These are phyloP conservation scores for Cystofilobasidium capitatum DNA, from an alignment of 768 basidiomycete species.

Conservation along the genomic window DNA sequence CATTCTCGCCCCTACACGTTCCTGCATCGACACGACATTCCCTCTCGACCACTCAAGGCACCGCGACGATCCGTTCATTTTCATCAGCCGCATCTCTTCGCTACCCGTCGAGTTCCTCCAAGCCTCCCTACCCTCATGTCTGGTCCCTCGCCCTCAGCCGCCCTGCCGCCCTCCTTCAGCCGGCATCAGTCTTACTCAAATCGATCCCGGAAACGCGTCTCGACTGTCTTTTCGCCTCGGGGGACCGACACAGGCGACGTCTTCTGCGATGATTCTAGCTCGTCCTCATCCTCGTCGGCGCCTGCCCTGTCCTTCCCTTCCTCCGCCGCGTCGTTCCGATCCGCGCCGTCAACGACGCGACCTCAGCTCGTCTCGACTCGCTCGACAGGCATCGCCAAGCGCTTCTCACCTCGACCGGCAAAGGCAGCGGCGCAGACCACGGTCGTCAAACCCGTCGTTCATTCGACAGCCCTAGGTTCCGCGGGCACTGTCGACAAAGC, in stretches of 20 bases:
- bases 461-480: neutral
- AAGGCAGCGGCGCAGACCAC: neutral
- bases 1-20: too few relatives aligned
- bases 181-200: conserved; percentile 10
- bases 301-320: neutral
- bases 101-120: neutral
- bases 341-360: neutral
- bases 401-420: neutral
- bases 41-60: too few relatives aligned
- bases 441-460: neutral
- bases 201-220: neutral
- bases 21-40: neutral
- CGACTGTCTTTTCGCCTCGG: conserved; percentile 1
- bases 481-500: neutral
- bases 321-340: neutral
- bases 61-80: neutral
- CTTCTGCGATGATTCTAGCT: neutral
- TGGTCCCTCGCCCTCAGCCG: neutral
- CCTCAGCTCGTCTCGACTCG: neutral
- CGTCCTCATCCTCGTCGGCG: neutral
- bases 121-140: neutral
- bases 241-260: neutral
- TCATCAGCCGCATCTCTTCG: neutral
- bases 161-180: neutral
- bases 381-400: neutral